Base-by-base conservation (phyloP, 2,329 filamentous ascomycete genomes). In the Fusarium anguioides region DNA sequence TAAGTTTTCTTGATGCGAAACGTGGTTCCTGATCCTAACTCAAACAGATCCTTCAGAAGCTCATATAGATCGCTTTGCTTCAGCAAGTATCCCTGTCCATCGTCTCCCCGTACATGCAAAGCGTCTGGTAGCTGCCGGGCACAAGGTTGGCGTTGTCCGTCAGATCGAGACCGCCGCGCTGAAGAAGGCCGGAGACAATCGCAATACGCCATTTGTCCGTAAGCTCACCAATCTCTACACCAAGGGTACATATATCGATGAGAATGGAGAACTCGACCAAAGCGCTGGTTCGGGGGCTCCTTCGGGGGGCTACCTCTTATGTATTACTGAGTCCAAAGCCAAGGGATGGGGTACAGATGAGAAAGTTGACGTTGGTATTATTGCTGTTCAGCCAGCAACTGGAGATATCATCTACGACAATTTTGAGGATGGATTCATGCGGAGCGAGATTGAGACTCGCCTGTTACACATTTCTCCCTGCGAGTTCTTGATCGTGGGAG, bases 361-460 rank as follows among this genome's bases (percentile, higher is more conserved):
- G 76, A 97, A 92, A 74, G 95, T 98, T 2, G 88, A 96, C 55
- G 90, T 98, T 23, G 96, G 96, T 2, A 88, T 99, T 58, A 84
- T 99, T 21, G 96, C 96, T 24, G 96, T 99, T 6, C 96, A 99
- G 73, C 96, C 96, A 10, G 92, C 93, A 2, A 99, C 96, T 0
- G 96, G 96, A 55, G 95, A 98, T 76, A 93, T 99, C 71, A 91
- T 98, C 55, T 96, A 97, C 73, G 96, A 99, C 74, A 89, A 91
- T 60, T 99, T 99, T 72, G 93, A 98, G 71, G 96, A 99, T 74
- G 94, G 95, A 3, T 98, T 98, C 80, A 97, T 99, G 95, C 86
- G 96, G 46, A 94, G 91, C 72, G 96, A 99, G 76, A 91, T 99
- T 31, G 96, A 99, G 80, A 99, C 96, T 0, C 84, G 96, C n/a